These are phyloP conservation scores for Lactuca sativa DNA, from an alignment of 129 eudicot genomes.

Conservation along the genomic window DNA sequence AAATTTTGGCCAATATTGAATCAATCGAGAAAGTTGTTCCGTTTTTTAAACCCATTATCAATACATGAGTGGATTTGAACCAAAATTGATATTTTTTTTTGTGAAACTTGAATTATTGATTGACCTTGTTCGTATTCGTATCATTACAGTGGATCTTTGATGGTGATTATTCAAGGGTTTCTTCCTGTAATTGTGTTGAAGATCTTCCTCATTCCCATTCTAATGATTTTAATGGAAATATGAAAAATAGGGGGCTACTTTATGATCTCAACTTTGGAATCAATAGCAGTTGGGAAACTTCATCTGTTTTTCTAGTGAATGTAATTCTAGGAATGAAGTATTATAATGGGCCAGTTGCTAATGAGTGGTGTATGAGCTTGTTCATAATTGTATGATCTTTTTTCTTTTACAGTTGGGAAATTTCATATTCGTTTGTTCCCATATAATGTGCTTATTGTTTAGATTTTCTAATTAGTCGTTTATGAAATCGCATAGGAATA, in stretches of 20 bases:
- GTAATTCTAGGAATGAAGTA: slow-evolving; percentile 55
- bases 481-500: too few relatives aligned
- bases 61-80: slow-evolving; percentile 36
- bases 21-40: slow-evolving; percentile 71
- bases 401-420: too few relatives aligned
- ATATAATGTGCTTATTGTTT: too few relatives aligned
- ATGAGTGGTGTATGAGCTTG: too few relatives aligned
- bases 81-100: not conserved
- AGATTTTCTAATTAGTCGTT: too few relatives aligned
- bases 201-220: slow-evolving; percentile 64
- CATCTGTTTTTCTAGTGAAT: slow-evolving; percentile 71
- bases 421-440: too few relatives aligned
- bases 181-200: slow-evolving; percentile 74
- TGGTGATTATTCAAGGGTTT: slow-evolving; percentile 73
- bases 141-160: slow-evolving; percentile 41
- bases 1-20: slow-evolving; percentile 72
- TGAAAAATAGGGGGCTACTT: slow-evolving; percentile 69
- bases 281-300: slow-evolving; percentile 63
- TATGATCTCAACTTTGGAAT: slow-evolving; percentile 61
- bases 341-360: too few relatives aligned
- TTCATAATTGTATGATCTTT: too few relatives aligned
- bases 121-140: not conserved
- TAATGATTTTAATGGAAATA: slow-evolving; percentile 64
- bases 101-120: not conserved
- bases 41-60: slow-evolving; percentile 54